These are phyloP conservation scores for Nissolia schottii DNA, from an alignment of 306 rosid species.

Conservation along the genomic window DNA sequence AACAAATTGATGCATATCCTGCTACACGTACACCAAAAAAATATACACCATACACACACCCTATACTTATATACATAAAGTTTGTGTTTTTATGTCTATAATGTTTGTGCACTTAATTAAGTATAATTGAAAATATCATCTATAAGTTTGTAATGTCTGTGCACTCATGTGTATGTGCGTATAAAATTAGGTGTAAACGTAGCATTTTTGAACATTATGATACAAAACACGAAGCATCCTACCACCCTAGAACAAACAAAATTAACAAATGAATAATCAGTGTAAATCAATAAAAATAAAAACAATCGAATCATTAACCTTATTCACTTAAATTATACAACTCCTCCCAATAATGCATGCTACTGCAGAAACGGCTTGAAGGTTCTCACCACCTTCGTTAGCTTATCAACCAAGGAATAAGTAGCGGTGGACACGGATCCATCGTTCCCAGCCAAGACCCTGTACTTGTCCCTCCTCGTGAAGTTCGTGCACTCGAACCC, in stretches of 20 bases:
- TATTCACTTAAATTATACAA: background rate
- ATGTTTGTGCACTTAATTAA: too few relatives aligned
- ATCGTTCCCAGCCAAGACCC: slow-evolving; percentile 84
- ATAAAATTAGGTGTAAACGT: too few relatives aligned
- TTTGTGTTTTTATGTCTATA: too few relatives aligned
- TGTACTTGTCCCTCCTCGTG: slow-evolving; percentile 83
- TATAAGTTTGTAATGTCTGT: too few relatives aligned
- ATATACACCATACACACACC: too few relatives aligned
- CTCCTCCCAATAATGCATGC: background rate
- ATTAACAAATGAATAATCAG: background rate
- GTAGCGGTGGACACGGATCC: slow-evolving; percentile 55
- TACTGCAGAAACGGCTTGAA: slow-evolving; percentile 52
- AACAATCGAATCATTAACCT: slow-evolving; percentile 19
- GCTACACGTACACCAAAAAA: too few relatives aligned
- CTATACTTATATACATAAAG: too few relatives aligned
- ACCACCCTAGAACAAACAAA: background rate
- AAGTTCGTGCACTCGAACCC: slow-evolving; percentile 95
- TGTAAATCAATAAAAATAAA: slow-evolving; percentile 1
- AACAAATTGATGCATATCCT: too few relatives aligned
- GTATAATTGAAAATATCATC: too few relatives aligned
- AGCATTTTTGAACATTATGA: too few relatives aligned
- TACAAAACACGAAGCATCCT: too few relatives aligned
- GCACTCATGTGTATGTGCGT: too few relatives aligned
- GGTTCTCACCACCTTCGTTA: slow-evolving; percentile 40
- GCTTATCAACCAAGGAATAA: slow-evolving; percentile 37